phyloP scores from a whole-genome alignment of 805 yeast genomes.

The Candida vartiovaarae region DNA sequence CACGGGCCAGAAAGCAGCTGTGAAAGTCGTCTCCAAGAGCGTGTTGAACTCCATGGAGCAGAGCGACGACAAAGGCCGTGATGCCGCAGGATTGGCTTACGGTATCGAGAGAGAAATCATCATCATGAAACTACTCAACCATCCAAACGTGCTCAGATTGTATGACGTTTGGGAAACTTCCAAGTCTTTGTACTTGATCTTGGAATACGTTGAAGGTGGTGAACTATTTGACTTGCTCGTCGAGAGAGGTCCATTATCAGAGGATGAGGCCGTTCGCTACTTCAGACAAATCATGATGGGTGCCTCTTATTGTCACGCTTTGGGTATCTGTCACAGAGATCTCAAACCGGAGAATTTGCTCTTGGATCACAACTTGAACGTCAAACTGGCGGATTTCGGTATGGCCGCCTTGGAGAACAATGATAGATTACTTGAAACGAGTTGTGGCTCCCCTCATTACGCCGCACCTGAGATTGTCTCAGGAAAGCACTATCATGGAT shows the following conservation, averaged over 20 bases:
- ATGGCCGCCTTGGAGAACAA: conserved; percentile 95
- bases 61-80: conserved; percentile 38
- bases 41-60: conserved; percentile 35
- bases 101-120: conserved; percentile 85
- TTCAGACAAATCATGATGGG: conserved; percentile 84
- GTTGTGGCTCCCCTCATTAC: conserved; percentile 98
- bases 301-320: conserved; percentile 75
- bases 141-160: conserved; percentile 69
- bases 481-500: conserved; percentile 92
- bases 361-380: conserved; percentile 76
- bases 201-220: conserved; percentile 97
- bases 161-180: conserved; percentile 88
- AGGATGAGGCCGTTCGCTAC: conserved; percentile 82
- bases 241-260: conserved; percentile 81
- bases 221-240: conserved; percentile 90
- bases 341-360: conserved; percentile 76
- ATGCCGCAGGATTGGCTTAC: conserved; percentile 65
- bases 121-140: conserved; percentile 74
- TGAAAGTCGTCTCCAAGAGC: conserved; percentile 89
- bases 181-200: conserved; percentile 72
- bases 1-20: conserved; percentile 90
- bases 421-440: conserved; percentile 79
- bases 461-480: conserved; percentile 98
- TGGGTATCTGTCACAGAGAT: conserved; percentile 85
- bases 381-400: conserved; percentile 97